phyloP scores from a whole-genome alignment of 1,284 basidiomycete species.

The Puccinia polysora region DNA sequence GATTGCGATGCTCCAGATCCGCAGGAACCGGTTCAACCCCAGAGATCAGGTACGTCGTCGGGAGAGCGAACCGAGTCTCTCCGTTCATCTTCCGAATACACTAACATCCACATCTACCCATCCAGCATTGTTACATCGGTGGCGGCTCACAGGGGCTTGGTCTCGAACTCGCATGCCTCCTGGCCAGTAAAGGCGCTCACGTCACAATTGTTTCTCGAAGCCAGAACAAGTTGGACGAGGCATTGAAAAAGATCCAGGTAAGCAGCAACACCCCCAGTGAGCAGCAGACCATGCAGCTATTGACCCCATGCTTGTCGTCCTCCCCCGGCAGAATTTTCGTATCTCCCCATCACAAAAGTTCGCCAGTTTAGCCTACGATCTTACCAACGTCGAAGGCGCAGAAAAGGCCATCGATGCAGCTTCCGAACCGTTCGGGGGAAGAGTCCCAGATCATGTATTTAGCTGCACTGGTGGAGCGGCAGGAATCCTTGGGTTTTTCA shows the following conservation, averaged over 20 bases:
- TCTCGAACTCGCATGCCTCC: conserved; percentile 64
- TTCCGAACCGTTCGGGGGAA: conserved; percentile 58
- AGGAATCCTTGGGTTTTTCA: conserved; percentile 63
- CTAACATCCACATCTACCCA: background rate
- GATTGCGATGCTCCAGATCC: conserved; percentile 21
- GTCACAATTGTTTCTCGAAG: conserved; percentile 76
- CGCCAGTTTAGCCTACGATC: conserved; percentile 62
- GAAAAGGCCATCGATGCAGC: conserved; percentile 63
- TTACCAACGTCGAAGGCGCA: conserved; percentile 59
- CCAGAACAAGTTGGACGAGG: conserved; percentile 61
- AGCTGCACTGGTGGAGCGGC: conserved; percentile 66
- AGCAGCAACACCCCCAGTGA: too few species aligned
- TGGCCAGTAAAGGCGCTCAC: conserved; percentile 69
- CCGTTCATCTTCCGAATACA: conserved; percentile 39
- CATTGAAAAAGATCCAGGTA: conserved; percentile 64
- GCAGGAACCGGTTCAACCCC: conserved; percentile 29
- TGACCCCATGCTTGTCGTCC: background rate
- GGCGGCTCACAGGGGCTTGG: conserved; percentile 78
- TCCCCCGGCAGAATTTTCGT: conserved; percentile 53
- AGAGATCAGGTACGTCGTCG: conserved; percentile 1
- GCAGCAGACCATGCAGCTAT: too few species aligned
- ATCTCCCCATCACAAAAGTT: conserved; percentile 59
- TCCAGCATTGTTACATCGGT: conserved; percentile 69
- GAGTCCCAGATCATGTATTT: conserved; percentile 68
- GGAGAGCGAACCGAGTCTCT: background rate